Evolutionary conservation across 306 rosid genomes (phyloP), one percentile per base, ranked within the genome.

Genomic region (Acacia confusa): DNA sequence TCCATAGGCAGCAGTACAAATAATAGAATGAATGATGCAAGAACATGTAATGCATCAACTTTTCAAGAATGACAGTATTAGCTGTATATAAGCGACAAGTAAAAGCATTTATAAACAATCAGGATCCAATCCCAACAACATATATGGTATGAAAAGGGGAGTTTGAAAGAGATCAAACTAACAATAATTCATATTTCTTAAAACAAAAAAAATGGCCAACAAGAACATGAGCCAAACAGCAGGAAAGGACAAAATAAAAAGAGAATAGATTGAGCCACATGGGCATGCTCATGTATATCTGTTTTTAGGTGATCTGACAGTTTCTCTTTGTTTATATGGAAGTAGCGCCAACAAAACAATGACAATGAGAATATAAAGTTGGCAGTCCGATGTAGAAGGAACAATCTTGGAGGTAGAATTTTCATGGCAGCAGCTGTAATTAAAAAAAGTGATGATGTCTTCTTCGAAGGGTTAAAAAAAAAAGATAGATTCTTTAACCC

Each of bases 311-410:
- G 58, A 38, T 78, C 74, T 48, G 25, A 72, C 50, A 61, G 76
- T 66, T 73, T 78, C 76, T 52, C 79, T 77, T 53, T 57, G 22
- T 78, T 43, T 60, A 34, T 69, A 27, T 61, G 58, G 61, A 20
- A 70, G 80, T 78, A 88, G 94, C 91, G 98, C 87, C 77, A 83
- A 87, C 47, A 84, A 63, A 85, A 50, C 78, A 83, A 87, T 52
- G 38, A 75, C 38, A 36, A 36, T 36, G 74, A 63, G 57, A 50
- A 50, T 16, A 13, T 19, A 38, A 45, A 40, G 87, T 84, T 60
- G 80, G 78, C 70, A 75, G 16, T 27, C 7, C 58, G 53, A 76
- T 27, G 73, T 58, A 48, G 67, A 72, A 83, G 67, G 41, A 69
- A 40, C 9, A 69, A 69, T n/a, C 73, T 38, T 68, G 50, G 50